Conservation (phyloP, 805 yeast genomes). For the Wickerhamiella galacta region DNA sequence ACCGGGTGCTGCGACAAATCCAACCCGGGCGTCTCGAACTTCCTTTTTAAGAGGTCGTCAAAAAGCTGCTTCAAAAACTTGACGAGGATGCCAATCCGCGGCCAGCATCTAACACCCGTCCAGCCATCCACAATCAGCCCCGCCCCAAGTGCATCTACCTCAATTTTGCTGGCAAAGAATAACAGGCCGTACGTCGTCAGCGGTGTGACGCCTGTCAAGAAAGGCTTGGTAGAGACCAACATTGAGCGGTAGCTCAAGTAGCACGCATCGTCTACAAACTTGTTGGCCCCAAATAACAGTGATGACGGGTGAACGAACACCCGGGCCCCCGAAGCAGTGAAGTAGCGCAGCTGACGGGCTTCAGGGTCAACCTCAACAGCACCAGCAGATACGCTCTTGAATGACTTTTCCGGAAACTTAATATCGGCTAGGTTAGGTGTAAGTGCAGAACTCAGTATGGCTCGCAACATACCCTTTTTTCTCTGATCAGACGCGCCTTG, state of each 20-base stretch:
- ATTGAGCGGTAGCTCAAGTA: constrained; percentile 50
- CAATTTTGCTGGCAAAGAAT: constrained; percentile 58
- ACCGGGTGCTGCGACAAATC: constrained; percentile 18
- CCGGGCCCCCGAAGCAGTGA: constrained; percentile 53
- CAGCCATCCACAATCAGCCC: constrained; percentile 80
- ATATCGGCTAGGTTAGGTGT: constrained; percentile 74
- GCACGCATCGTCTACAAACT: constrained; percentile 20
- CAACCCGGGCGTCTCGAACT: constrained; percentile 34
- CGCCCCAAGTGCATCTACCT: constrained; percentile 40
- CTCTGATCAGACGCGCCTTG: constrained; percentile 27
- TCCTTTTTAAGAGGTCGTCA: constrained; percentile 48
- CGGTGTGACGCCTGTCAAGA: constrained; percentile 64
- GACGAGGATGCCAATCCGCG: constrained; percentile 76
- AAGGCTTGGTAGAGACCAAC: constrained; percentile 48
- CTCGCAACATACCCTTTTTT: constrained; percentile 38
- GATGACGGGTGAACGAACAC: constrained; percentile 85
- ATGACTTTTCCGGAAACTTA: constrained; percentile 69
- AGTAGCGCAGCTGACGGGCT: constrained; percentile 50
- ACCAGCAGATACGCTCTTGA: constrained; percentile 50
- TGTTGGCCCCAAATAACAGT: constrained; percentile 38
- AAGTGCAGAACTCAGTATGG: constrained; percentile 63
- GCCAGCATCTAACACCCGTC: constrained; percentile 86
- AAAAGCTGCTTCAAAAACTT: constrained; percentile 49
- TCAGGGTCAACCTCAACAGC: constrained; percentile 79
- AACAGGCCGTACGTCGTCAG: constrained; percentile 52